Conservation (phyloP, 2,329 filamentous ascomycete genomes). For the Trichoderma breve region DNA sequence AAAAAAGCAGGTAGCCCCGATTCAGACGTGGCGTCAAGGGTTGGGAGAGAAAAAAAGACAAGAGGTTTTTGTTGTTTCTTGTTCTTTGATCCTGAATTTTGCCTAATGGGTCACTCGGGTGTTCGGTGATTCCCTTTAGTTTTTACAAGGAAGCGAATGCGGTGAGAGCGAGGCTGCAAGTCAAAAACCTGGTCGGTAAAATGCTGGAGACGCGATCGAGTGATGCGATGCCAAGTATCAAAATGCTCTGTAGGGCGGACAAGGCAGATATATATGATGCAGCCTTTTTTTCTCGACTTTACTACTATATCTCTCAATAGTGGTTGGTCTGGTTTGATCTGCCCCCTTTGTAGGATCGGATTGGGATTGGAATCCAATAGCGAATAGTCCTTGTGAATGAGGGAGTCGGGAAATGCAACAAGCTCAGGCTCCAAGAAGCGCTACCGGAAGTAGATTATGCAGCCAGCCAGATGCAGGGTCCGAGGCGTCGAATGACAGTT, state of each 20-base stretch:
- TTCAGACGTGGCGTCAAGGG: constrained; percentile 17
- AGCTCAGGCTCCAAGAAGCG: not conserved
- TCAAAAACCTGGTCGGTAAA: not conserved
- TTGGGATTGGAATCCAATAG: constrained; percentile 18
- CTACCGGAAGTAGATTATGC: not conserved
- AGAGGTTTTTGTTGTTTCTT: not conserved
- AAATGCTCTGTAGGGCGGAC: not conserved
- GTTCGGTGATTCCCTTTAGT: not conserved
- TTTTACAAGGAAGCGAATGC: not conserved
- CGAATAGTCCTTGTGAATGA: not conserved
- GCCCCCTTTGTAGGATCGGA: not conserved
- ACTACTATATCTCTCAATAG: not conserved
- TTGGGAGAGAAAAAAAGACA: not conserved
- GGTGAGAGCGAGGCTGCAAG: constrained; percentile 1
- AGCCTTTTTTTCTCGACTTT: not conserved
- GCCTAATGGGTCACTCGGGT: not conserved
- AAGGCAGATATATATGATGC: not conserved
- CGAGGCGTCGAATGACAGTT: not conserved
- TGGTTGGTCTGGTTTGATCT: not conserved
- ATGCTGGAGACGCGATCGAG: not conserved
- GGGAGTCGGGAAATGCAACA: constrained; percentile 5
- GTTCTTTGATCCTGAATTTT: not conserved
- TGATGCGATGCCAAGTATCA: constrained; percentile 15
- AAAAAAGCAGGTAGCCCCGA: not conserved
- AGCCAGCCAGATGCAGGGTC: constrained; percentile 2